A percentile compares a stretch with the other conserved stretches of the same genome.
These are phyloP conservation scores for Cryoendolithus antarcticus DNA, from an alignment of 2,329 filamentous ascomycete species.

Conservation along the genomic window DNA sequence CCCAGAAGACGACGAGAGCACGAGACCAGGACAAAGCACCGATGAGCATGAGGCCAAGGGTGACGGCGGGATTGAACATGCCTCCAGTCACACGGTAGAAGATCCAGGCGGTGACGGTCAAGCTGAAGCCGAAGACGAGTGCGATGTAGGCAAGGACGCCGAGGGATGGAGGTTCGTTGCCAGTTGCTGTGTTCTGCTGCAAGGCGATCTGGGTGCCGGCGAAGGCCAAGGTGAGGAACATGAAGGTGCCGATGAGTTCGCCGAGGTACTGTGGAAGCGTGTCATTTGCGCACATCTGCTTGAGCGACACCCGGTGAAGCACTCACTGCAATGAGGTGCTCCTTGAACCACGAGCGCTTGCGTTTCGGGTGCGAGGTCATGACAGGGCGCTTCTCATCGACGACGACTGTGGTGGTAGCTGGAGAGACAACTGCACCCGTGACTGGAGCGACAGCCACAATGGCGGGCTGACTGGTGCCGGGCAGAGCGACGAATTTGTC, in stretches of 20 bases:
- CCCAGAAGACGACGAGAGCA: slow-evolving; percentile 30
- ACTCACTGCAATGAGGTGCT: slow-evolving; percentile 4
- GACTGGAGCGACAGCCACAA: neutral
- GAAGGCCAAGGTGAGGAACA: slow-evolving; percentile 26
- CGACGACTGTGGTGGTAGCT: no score
- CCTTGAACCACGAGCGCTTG: no score
- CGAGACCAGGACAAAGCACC: slow-evolving; percentile 34
- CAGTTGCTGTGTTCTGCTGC: slow-evolving; percentile 7
- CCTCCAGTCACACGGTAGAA: slow-evolving; percentile 27
- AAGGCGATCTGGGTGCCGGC: slow-evolving; percentile 21
- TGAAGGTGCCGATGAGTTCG: slow-evolving; percentile 8
- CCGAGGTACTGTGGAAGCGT: slow-evolving; percentile 8
- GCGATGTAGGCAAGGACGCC: slow-evolving; percentile 22
- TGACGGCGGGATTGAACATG: slow-evolving; percentile 30
- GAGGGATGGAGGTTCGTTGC: slow-evolving; percentile 2
- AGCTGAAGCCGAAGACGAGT: slow-evolving; percentile 24
- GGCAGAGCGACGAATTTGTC: slow-evolving; percentile 3
- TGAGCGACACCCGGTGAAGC: neutral
- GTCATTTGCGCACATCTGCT: neutral
- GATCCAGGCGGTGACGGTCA: slow-evolving; percentile 26
- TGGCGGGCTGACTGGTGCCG: slow-evolving; percentile 1
- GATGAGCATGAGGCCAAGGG: slow-evolving; percentile 34
- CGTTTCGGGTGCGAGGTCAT: no score
- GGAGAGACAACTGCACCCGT: no score
- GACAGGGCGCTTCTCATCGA: no score